phyloP scores from a whole-genome alignment of 495 filamentous ascomycete genomes.

The Podospora appendiculata region DNA sequence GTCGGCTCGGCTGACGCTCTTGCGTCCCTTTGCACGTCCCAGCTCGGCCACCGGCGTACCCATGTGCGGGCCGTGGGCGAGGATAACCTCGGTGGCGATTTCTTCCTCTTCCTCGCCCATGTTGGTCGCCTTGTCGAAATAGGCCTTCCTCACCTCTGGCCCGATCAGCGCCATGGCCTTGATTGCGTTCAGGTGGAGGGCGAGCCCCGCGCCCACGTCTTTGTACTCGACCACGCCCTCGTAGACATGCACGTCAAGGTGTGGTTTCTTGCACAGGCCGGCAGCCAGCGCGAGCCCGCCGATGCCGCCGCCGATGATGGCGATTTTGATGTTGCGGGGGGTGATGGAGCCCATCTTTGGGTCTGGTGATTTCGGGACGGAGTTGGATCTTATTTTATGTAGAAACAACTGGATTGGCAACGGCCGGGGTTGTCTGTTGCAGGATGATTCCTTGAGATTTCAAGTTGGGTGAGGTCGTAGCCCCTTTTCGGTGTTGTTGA shows the following conservation, averaged over 20 bases:
- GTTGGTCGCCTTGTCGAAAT: conserved; percentile 24
- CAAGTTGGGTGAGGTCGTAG: no score
- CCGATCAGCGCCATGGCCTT: conserved; percentile 26
- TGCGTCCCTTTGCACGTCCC: conserved; percentile 29
- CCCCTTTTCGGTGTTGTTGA: no score
- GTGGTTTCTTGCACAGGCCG: conserved; percentile 20
- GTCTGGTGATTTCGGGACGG: background rate
- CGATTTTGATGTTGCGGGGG: conserved; percentile 14
- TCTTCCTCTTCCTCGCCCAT: conserved; percentile 26
- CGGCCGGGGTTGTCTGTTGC: no score
- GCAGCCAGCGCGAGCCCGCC: conserved; percentile 28
- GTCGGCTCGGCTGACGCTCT: conserved; percentile 30
- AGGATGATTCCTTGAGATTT: no score
- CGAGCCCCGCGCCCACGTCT: conserved; percentile 31
- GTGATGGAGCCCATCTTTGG: conserved; percentile 6
- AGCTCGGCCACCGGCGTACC: conserved; percentile 27
- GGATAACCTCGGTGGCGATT: conserved; percentile 27
- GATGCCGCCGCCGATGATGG: conserved; percentile 31
- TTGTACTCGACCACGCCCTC: conserved; percentile 20
- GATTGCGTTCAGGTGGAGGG: conserved; percentile 31
- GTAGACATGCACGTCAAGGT: conserved; percentile 26
- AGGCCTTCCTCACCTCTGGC: conserved; percentile 25
- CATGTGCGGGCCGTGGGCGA: conserved; percentile 22
- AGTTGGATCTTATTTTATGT: no score
- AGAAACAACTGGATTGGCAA: no score